A percentile compares a stretch with the other conserved stretches of the same genome.
These are phyloP conservation scores for Neocucurbitaria cava DNA, from an alignment of 2,329 filamentous ascomycete genomes.

Conservation along the genomic window DNA sequence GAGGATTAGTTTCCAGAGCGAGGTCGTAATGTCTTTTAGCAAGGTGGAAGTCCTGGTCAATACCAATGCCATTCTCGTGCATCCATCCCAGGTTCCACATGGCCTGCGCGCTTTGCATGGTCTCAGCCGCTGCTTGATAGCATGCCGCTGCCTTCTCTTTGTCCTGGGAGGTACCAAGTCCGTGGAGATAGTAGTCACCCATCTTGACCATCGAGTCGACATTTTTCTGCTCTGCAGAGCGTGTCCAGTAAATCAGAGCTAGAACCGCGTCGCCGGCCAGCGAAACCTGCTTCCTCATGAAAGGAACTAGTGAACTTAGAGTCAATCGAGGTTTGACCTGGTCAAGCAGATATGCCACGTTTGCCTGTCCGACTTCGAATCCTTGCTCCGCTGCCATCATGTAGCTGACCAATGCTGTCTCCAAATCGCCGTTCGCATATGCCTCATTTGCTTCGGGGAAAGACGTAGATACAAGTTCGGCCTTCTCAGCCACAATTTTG, in stretches of 20 bases:
- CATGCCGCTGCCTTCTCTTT: conserved; percentile 89
- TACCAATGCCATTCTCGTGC: conserved; percentile 94
- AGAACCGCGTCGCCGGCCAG: conserved; percentile 67
- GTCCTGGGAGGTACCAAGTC: conserved; percentile 73
- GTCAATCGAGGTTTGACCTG: conserved; percentile 61
- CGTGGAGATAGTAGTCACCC: conserved; percentile 94
- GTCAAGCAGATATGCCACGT: conserved; percentile 87
- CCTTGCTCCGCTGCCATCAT: conserved; percentile 92
- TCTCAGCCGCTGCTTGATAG: conserved; percentile 91
- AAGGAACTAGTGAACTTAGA: conserved; percentile 61
- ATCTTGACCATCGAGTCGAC: conserved; percentile 96
- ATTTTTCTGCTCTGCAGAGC: conserved; percentile 90
- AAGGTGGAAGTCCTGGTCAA: conserved; percentile 95
- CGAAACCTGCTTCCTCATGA: conserved; percentile 50
- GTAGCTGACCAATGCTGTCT: conserved; percentile 80
- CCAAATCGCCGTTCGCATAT: conserved; percentile 78
- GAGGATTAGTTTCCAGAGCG: conserved; percentile 81
- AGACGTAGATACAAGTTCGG: conserved; percentile 82
- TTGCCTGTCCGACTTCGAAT: conserved; percentile 87
- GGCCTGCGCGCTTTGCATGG: conserved; percentile 89
- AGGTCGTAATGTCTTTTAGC: conserved; percentile 96
- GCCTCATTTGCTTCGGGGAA: conserved; percentile 85
- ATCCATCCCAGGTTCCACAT: conserved; percentile 99
- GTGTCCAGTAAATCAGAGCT: conserved; percentile 91
- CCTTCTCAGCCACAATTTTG: conserved; percentile 87